These are phyloP conservation scores for Colletotrichum sp. DNA, from an alignment of 2,329 filamentous ascomycete species.

Conservation along the genomic window DNA sequence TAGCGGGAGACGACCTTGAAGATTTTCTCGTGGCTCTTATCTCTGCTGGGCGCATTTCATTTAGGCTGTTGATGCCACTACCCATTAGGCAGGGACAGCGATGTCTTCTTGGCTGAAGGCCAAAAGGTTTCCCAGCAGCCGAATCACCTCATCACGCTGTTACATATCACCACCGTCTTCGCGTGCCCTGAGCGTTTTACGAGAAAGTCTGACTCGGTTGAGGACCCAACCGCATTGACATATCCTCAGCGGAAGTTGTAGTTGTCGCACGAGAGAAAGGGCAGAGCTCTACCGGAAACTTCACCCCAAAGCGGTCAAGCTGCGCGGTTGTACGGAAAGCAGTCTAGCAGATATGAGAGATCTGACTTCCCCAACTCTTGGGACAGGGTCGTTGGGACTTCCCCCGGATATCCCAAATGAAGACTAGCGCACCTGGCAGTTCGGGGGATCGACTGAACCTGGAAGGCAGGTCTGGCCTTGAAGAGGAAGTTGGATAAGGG, in stretches of 20 bases:
- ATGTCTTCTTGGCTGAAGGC: background rate
- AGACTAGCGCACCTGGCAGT: conserved; percentile 4
- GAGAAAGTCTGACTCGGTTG: background rate
- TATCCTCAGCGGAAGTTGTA: background rate
- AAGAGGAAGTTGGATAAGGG: conserved; percentile 5
- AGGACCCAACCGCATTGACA: background rate
- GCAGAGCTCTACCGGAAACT: background rate
- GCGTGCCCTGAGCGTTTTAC: background rate
- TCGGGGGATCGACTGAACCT: conserved; percentile 4
- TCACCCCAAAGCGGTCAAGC: background rate
- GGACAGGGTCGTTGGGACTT: conserved; percentile 10
- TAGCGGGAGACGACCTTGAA: background rate
- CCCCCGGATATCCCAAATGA: conserved; percentile 10
- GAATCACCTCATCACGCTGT: background rate
- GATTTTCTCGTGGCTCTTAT: background rate
- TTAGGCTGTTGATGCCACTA: background rate
- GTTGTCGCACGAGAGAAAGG: background rate
- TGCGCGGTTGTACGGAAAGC: background rate
- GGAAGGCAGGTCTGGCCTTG: background rate
- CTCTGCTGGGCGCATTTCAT: background rate
- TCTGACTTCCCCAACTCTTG: conserved; percentile 14
- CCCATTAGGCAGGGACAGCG: background rate
- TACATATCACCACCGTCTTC: background rate
- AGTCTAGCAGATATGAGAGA: conserved; percentile 5
- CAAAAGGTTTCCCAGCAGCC: background rate